Conservation (phyloP, 768 basidiomycete species). For the Mrakia blollopis region DNA sequence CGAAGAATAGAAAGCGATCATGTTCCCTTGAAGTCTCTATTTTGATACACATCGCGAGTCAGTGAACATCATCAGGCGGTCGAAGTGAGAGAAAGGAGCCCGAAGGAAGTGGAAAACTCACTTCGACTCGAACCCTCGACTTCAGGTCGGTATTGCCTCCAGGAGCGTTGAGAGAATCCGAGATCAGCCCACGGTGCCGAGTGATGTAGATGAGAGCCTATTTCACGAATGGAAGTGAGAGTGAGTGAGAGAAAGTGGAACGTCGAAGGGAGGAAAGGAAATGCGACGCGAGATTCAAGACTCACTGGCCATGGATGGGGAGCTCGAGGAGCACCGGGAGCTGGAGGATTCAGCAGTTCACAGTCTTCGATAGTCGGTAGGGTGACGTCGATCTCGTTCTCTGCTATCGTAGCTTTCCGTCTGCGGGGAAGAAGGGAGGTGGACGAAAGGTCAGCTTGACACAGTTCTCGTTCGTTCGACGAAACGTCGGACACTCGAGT, state of each 20-base stretch:
- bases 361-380: conserved; percentile 28
- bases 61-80: no score
- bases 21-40: conserved; percentile 20
- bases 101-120: no score
- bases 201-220: background rate
- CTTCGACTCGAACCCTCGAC: conserved; percentile 21
- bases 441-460: background rate
- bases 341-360: conserved; percentile 5
- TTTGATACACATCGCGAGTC: no score
- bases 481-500: no score
- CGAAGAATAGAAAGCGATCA: conserved; percentile 21
- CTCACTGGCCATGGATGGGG: conserved; percentile 20
- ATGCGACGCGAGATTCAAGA: background rate
- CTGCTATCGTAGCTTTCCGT: conserved; percentile 19
- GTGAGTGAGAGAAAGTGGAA: background rate
- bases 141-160: conserved; percentile 8
- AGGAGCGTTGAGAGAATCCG: conserved; percentile 21
- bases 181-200: conserved; percentile 17
- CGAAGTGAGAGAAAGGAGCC: no score
- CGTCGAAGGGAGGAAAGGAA: background rate
- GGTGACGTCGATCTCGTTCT: conserved; percentile 29
- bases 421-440: background rate
- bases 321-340: background rate
- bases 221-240: background rate
- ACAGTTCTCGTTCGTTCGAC: background rate